A percentile compares a stretch with the other conserved stretches of the same genome.
These are phyloP conservation scores for Whalleya microplaca DNA, from an alignment of 2,329 filamentous ascomycete species.

Conservation along the genomic window DNA sequence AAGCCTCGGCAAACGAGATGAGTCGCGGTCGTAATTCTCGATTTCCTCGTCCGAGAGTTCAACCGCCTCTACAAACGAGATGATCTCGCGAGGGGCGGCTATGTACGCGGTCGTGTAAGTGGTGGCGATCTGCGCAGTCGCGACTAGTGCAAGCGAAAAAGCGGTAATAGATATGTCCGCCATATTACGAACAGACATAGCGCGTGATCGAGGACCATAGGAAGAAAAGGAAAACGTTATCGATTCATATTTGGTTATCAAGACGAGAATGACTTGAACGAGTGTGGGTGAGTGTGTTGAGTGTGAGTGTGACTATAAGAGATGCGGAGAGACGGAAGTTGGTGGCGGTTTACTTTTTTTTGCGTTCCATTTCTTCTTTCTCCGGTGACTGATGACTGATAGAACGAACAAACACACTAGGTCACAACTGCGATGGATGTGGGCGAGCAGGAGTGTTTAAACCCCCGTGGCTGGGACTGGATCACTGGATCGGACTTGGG, in stretches of 20 bases:
- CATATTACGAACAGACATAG: slow-evolving; percentile 42
- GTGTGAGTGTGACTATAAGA: neutral
- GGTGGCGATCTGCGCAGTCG: slow-evolving; percentile 55
- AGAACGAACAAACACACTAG: too few relatives aligned
- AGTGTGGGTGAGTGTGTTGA: slow-evolving; percentile 4
- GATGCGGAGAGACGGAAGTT: neutral
- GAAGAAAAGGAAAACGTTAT: slow-evolving; percentile 13
- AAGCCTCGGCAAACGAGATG: slow-evolving; percentile 59
- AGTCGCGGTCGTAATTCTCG: slow-evolving; percentile 65
- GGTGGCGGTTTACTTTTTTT: slow-evolving; percentile 9
- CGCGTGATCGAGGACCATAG: slow-evolving; percentile 26
- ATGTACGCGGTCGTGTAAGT: slow-evolving; percentile 60
- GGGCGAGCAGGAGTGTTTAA: too few relatives aligned
- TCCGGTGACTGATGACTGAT: too few relatives aligned
- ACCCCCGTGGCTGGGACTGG: too few relatives aligned
- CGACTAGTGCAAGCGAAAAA: slow-evolving; percentile 57
- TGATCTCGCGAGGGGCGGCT: slow-evolving; percentile 61
- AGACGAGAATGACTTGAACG: slow-evolving; percentile 9
- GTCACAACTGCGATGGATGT: too few relatives aligned
- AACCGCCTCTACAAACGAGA: slow-evolving; percentile 61
- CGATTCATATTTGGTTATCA: slow-evolving; percentile 19
- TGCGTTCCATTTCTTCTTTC: too few relatives aligned
- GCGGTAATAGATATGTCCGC: slow-evolving; percentile 57
- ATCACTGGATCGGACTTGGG: too few relatives aligned
- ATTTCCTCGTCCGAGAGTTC: slow-evolving; percentile 67